phyloP scores from a whole-genome alignment of 768 basidiomycete genomes.

The Lactifluus echinatus region DNA sequence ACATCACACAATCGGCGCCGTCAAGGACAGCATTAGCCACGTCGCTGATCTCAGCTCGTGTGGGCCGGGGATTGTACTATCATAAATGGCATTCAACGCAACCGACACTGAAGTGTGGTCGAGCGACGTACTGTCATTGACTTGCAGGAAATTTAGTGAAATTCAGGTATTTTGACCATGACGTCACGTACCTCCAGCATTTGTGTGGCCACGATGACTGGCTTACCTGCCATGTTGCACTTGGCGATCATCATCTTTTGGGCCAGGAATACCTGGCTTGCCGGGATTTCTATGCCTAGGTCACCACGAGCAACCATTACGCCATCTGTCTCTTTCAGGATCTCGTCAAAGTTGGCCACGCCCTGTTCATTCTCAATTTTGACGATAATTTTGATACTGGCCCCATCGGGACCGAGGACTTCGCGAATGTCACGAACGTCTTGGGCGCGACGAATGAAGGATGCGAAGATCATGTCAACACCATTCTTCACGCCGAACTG shows the following conservation, averaged over 20 bases:
- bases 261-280: constrained; percentile 96
- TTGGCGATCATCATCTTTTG: constrained; percentile 99
- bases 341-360: constrained; percentile 98
- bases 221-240: constrained; percentile 97
- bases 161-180: not conserved
- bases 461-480: constrained; percentile 99
- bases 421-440: constrained; percentile 92
- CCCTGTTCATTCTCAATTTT: constrained; percentile 99
- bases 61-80: constrained; percentile 95
- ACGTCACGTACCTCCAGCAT: constrained; percentile 78
- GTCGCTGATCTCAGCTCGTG: constrained; percentile 97
- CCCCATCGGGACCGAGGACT: constrained; percentile 90
- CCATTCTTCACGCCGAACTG: constrained; percentile 93
- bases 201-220: constrained; percentile 97
- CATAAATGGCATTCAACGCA: constrained; percentile 3
- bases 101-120: not conserved
- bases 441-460: constrained; percentile 92
- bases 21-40: constrained; percentile 99
- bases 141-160: constrained; percentile 32
- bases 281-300: constrained; percentile 99
- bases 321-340: constrained; percentile 89
- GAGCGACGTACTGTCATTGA: constrained; percentile 76
- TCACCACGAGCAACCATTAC: constrained; percentile 99
- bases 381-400: constrained; percentile 96
- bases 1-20: constrained; percentile 98